Evolutionary conservation across 2,329 filamentous ascomycete species (phyloP), one percentile per base, ranked within the genome.

Genomic region (Fusarium newnesense): DNA sequence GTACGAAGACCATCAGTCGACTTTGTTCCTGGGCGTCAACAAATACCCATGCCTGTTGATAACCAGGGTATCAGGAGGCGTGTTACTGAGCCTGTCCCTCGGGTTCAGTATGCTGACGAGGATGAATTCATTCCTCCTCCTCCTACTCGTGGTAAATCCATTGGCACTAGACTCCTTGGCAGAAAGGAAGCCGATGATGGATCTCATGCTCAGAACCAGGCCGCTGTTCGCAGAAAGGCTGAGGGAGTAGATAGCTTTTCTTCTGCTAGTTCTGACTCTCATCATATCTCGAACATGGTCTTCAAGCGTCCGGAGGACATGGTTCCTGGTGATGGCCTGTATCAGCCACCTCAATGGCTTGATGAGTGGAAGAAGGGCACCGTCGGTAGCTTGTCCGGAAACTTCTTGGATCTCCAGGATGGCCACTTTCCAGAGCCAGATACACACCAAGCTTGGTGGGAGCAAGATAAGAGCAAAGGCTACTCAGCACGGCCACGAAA

Each of bases 391-490:
- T 83, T 94, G 7, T 85, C 86, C 1, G 87, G 88, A 4, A 79
- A 84, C 2, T 82, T 93, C 57, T 85, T 94, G 36, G 89, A 93
- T 66, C 86, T 93, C 37, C 84, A 86, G 64, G 81, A 84, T 13
- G 80, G 83, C 11, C 78, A 82, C 7, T 70, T 78, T 26, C 67
- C 75, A 12, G 64, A 76, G 1, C 78, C 81, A 40, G 88, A 90
- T 46, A 87, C 84, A 69, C 85, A 85, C 69, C 87, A 88, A 73
- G 85, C 93, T 4, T 97, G 94, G 94, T 96, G 94, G 94, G 94
- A 97, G 79, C 85, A 86, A 59, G 85, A 82, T 36, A 86, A 79
- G 69, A 83, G 82, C 67, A 84, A 86, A 75, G 82, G 87, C 70
- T 81, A 83, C 60, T 77, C 85, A 2, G 81, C 84, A 6, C 83